Evolutionary conservation across 1,139 yeast genomes (phyloP), one percentile per base, ranked within the genome.

Genomic region (Lodderomyces margitis): DNA sequence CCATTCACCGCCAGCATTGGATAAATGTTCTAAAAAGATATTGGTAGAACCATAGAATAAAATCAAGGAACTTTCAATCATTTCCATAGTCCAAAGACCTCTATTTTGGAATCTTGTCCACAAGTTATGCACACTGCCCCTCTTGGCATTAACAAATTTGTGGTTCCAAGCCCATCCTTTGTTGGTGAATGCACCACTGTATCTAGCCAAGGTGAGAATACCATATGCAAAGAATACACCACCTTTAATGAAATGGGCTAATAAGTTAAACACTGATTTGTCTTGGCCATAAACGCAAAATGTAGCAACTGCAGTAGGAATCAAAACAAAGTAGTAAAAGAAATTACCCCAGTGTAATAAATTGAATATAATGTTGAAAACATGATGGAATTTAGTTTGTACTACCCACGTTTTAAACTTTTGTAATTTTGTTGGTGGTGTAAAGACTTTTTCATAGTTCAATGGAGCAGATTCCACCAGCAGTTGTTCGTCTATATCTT

Each of bases 181-280:
- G 45, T 75, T 71, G 27, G 75, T 60, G 55, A 84, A 87, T 10
- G 83, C 87, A 3, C 98, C 98, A 53, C 89, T 80, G 61, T 87
- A 91, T 52, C 98, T 78, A 2, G 89, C 85, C 39, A 92, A 70
- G 12, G 95, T 76, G 14, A 89, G 62, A 6, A 91, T 47, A 9
- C 98, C 98, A 39, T 85, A 69, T 2, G 75, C 53, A 49, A 88
- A 75, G 59, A 92, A 91, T 3, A 92, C 92, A 11, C 94, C 95
- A 45, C 98, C 98, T 63, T 92, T 92, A 60, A 92, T 91, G 72
- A 88, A 87, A 62, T 92, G 98, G 2, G 98, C 98, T 47, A 91
- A 73, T 42, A 92, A 65, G 56, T 87, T 89, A 66, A 86, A 92
- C 5, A 91, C 83, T 16, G 71, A 68, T 21, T 56, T 59, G 5